Conservation (phyloP, 2,329 filamentous ascomycete species). For the Akanthomyces lecanii region DNA sequence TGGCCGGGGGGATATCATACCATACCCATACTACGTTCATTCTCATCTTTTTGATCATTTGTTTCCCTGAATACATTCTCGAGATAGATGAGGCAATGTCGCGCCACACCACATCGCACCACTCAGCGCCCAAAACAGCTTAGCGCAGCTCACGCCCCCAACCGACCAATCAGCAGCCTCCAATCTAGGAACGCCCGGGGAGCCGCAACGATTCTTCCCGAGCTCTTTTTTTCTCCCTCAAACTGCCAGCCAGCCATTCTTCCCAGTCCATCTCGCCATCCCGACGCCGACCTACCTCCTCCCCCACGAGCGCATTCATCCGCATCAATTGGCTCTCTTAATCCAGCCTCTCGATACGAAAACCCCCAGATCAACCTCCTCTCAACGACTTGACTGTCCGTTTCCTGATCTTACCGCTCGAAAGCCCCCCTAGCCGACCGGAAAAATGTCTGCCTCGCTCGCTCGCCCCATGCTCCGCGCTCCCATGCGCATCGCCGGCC, state of each 20-base stretch:
- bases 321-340: conserved; percentile 34
- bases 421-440: conserved; percentile 12
- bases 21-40: too few relatives aligned
- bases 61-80: too few relatives aligned
- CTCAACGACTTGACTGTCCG: conserved; percentile 10
- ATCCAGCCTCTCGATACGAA: conserved; percentile 25
- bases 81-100: neutral
- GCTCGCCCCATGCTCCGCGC: conserved; percentile 44
- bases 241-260: conserved; percentile 21
- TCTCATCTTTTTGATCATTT: too few relatives aligned
- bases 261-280: conserved; percentile 20
- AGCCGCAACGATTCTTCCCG: conserved; percentile 40
- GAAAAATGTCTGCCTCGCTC: conserved; percentile 31
- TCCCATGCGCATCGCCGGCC: conserved; percentile 43
- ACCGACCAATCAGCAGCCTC: conserved; percentile 19
- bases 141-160: conserved; percentile 25
- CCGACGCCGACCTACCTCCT: conserved; percentile 18
- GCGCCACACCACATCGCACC: neutral
- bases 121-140: conserved; percentile 25
- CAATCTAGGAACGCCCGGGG: conserved; percentile 12
- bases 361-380: conserved; percentile 17
- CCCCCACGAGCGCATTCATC: conserved; percentile 6
- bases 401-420: conserved; percentile 17
- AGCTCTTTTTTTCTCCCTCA: conserved; percentile 45
- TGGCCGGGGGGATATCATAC: too few relatives aligned